Conservation (phyloP, 257 asterid genomes). For the Solanum dulcamara region DNA sequence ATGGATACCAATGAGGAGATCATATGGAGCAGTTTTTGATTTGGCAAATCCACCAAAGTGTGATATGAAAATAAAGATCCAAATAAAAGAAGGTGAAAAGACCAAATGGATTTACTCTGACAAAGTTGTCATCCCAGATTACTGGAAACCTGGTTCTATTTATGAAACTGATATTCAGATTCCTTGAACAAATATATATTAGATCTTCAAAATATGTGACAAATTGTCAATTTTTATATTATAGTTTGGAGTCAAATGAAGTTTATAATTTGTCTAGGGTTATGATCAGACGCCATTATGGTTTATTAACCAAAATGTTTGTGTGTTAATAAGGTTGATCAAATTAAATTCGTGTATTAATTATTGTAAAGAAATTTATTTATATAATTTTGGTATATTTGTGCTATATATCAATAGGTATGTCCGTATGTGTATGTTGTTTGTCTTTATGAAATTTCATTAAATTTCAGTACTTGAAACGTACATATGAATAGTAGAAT, state of each 20-base stretch:
- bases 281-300: background rate
- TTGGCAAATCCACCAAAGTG: slow-evolving; percentile 11
- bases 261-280: background rate
- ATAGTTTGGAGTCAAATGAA: background rate
- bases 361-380: background rate
- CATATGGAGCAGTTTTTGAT: slow-evolving; percentile 20
- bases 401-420: too few relatives aligned
- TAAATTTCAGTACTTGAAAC: background rate
- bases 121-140: background rate
- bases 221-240: background rate
- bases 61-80: background rate
- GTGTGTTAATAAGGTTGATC: background rate
- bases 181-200: background rate
- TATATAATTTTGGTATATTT: background rate
- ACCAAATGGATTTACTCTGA: slow-evolving; percentile 7
- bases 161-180: slow-evolving; percentile 14
- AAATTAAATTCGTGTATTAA: background rate
- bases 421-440: background rate
- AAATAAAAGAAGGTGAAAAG: slow-evolving; percentile 1
- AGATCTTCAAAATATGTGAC: too few relatives aligned
- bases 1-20: slow-evolving; percentile 3
- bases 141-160: slow-evolving; percentile 8
- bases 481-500: background rate
- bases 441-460: background rate
- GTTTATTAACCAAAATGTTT: background rate